These are phyloP conservation scores for Penicillium cinerascens DNA, from an alignment of 495 filamentous ascomycete species.

Conservation along the genomic window DNA sequence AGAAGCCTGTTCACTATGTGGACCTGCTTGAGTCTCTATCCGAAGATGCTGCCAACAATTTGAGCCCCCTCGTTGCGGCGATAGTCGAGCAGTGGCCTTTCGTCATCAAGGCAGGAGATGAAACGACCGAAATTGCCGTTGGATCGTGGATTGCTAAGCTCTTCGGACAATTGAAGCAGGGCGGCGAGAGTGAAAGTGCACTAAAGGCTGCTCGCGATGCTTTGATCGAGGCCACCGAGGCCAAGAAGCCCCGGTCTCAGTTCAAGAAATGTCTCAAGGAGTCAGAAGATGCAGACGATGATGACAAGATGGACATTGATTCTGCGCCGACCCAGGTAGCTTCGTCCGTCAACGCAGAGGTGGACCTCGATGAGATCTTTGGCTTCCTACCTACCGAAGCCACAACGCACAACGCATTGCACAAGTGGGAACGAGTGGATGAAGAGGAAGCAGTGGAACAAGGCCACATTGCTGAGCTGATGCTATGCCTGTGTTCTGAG, in stretches of 20 bases:
- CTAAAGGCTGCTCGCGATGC: conserved; percentile 41
- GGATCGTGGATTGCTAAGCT: conserved; percentile 54
- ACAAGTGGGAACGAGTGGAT: conserved; percentile 70
- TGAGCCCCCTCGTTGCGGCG: conserved; percentile 57
- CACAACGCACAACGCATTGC: conserved; percentile 38
- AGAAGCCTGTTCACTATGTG: conserved; percentile 71
- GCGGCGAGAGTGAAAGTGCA: conserved; percentile 40
- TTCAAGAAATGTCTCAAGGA: conserved; percentile 43
- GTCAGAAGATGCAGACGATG: conserved; percentile 20
- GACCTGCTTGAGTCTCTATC: conserved; percentile 41
- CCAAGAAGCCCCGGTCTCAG: conserved; percentile 33
- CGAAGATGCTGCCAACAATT: conserved; percentile 31
- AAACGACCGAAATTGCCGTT: conserved; percentile 35
- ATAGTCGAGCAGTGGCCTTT: conserved; percentile 78
- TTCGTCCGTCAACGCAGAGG: conserved; percentile 9
- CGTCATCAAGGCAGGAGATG: conserved; percentile 48
- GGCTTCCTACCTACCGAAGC: conserved; percentile 39
- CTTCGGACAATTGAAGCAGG: conserved; percentile 40
- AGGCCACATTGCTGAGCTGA: conserved; percentile 60
- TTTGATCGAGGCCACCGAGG: conserved; percentile 35
- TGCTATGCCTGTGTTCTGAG: conserved; percentile 71
- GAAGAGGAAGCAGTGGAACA: conserved; percentile 71
- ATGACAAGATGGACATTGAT: conserved; percentile 24
- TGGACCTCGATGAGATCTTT: conserved; percentile 41
- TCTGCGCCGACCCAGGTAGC: conserved; percentile 2